phyloP scores from a whole-genome alignment of 2,329 filamentous ascomycete genomes.

The Tolypocladium tropicale region DNA sequence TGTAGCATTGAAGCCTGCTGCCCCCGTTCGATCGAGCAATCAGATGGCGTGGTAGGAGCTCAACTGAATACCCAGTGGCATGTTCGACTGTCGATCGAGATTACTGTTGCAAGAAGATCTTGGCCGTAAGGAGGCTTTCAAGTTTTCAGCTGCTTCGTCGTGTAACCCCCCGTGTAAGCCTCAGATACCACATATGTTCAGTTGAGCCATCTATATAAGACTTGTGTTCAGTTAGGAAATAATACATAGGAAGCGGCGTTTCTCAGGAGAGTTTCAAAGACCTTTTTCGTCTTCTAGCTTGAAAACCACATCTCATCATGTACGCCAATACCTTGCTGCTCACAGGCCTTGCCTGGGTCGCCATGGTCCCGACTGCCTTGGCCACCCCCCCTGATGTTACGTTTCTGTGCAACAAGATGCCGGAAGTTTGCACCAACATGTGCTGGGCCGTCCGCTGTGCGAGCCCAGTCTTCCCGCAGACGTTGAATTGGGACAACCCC shows the following conservation, averaged over 20 bases:
- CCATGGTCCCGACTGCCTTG: neutral
- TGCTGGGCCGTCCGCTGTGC: constrained; percentile 13
- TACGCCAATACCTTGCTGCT: neutral
- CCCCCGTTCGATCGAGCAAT: neutral
- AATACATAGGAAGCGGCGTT: too few species aligned
- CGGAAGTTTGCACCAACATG: constrained; percentile 13
- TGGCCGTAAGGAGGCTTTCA: neutral
- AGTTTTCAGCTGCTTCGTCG: neutral
- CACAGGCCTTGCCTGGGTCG: neutral
- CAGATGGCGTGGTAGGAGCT: neutral
- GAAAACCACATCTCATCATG: neutral
- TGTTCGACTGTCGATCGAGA: too few species aligned
- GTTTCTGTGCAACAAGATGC: constrained; percentile 9
- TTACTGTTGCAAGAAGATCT: too few species aligned
- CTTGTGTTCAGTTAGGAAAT: neutral
- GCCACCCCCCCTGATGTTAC: constrained; percentile 10
- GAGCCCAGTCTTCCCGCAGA: constrained; percentile 6
- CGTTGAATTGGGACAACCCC: constrained; percentile 6
- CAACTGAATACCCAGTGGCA: neutral
- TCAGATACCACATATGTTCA: neutral
- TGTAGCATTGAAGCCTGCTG: neutral
- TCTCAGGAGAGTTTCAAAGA: too few species aligned
- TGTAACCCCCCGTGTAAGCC: too few species aligned
- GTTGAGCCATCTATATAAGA: neutral
- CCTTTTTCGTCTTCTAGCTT: too few species aligned